phyloP scores from a whole-genome alignment of 2,329 filamentous ascomycete species.

The Amauroascus verrucosus region DNA sequence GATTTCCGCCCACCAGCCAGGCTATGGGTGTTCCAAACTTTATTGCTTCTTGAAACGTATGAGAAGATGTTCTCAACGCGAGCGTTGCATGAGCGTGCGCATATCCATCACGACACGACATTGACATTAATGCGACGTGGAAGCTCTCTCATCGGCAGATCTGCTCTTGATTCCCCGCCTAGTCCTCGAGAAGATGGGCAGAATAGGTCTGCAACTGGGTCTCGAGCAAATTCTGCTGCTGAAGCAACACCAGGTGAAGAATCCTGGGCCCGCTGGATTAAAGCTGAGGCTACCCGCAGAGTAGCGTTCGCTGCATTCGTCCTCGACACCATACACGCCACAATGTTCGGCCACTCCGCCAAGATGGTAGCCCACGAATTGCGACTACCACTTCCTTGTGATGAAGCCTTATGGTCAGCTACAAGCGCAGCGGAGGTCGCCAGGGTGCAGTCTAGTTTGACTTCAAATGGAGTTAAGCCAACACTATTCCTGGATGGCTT shows the following conservation, averaged over 20 bases:
- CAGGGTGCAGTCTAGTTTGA: constrained; percentile 67
- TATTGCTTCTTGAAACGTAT: constrained; percentile 81
- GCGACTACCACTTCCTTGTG: constrained; percentile 79
- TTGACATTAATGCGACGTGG: constrained; percentile 91
- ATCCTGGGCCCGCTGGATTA: constrained; percentile 95
- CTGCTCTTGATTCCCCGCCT: constrained; percentile 72
- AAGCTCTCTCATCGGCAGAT: constrained; percentile 78
- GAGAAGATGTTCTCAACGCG: constrained; percentile 97
- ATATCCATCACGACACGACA: constrained; percentile 93
- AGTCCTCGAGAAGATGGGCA: constrained; percentile 55
- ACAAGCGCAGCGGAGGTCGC: constrained; percentile 78
- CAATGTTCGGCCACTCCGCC: constrained; percentile 94
- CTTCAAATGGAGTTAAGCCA: constrained; percentile 69
- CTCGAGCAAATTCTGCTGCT: constrained; percentile 40
- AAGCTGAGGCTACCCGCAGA: constrained; percentile 77
- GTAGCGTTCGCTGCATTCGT: constrained; percentile 91
- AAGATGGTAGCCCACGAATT: constrained; percentile 97
- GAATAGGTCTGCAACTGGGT: constrained; percentile 28
- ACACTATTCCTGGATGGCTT: constrained; percentile 83
- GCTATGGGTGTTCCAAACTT: constrained; percentile 87
- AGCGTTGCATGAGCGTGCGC: constrained; percentile 82
- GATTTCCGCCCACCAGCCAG: constrained; percentile 88
- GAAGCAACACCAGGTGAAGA: constrained; percentile 55
- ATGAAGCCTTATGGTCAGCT: constrained; percentile 86
- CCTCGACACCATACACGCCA: constrained; percentile 89